phyloP scores from a whole-genome alignment of 108 stramenopile species.

The Aurantiochytrium sp. region DNA sequence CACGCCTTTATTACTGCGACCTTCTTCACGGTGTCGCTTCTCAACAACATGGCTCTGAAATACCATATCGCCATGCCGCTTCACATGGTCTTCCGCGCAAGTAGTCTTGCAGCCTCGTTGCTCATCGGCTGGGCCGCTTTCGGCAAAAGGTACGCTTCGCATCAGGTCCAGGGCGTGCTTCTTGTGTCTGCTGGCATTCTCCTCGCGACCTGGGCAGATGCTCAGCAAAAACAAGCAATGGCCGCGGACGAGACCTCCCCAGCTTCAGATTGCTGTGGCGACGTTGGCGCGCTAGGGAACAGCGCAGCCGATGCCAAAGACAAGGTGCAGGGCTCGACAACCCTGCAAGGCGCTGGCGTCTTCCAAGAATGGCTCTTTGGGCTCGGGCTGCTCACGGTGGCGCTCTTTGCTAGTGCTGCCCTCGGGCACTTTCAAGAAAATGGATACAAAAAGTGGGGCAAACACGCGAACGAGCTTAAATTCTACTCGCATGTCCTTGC shows the following conservation, averaged over 20 bases:
- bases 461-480: not conserved
- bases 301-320: no score
- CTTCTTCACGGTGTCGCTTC: not conserved
- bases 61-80: conserved; percentile 18
- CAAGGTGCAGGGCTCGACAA: no score
- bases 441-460: not conserved
- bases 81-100: conserved; percentile 21
- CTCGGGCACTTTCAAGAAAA: conserved; percentile 5
- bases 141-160: not conserved
- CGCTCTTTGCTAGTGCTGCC: not conserved
- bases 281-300: no score
- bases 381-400: not conserved
- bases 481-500: conserved; percentile 19
- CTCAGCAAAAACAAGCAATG: not conserved
- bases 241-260: not conserved
- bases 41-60: conserved; percentile 18
- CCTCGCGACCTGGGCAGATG: not conserved
- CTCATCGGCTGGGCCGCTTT: not conserved
- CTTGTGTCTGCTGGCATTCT: not conserved
- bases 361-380: conserved; percentile 4
- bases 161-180: conserved; percentile 4
- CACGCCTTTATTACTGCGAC: not conserved
- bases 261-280: no score
- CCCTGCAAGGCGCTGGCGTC: not conserved
- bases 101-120: not conserved